Percentiles rank a stretch among this genome's conserved stretches.
phyloP scores from a whole-genome alignment of 106 monocot species.

The Apostasia ramifera region DNA sequence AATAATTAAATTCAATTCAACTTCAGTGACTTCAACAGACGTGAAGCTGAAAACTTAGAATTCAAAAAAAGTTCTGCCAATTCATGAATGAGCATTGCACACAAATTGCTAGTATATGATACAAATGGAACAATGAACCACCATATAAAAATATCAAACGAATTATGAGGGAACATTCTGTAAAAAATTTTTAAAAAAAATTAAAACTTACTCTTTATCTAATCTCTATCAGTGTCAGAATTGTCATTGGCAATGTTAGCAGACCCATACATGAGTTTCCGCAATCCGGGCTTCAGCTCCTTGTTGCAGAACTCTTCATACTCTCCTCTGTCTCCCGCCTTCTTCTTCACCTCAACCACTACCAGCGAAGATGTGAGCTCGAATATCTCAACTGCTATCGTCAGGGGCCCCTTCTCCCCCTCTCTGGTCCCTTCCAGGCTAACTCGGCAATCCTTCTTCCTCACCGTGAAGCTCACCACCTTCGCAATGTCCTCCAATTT shows the following conservation, averaged over 20 bases:
- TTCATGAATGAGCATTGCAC: too few species aligned
- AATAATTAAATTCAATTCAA: too few species aligned
- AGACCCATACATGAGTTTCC: constrained; percentile 3
- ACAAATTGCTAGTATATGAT: too few species aligned
- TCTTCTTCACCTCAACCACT: constrained; percentile 34
- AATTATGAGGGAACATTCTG: too few species aligned
- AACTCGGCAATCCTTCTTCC: constrained; percentile 40
- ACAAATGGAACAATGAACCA: too few species aligned
- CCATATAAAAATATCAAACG: too few species aligned
- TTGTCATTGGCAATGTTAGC: background rate
- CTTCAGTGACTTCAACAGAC: too few species aligned
- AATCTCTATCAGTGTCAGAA: too few species aligned
- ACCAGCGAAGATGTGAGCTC: constrained; percentile 25
- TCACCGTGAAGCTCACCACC: constrained; percentile 9
- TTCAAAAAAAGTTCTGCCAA: too few species aligned
- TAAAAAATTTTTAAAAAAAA: too few species aligned
- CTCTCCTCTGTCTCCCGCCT: constrained; percentile 7
- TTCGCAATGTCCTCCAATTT: constrained; percentile 17
- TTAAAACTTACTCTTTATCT: too few species aligned
- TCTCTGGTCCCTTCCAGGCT: constrained; percentile 38
- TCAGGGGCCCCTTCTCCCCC: constrained; percentile 36
- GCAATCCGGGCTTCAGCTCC: constrained; percentile 9
- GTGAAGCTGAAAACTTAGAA: too few species aligned
- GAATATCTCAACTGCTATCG: constrained; percentile 37
- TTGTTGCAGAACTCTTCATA: constrained; percentile 11